Evolutionary conservation across 164 flowering plant species (phyloP).

Genomic region (Cinnamomum micranthum): DNA sequence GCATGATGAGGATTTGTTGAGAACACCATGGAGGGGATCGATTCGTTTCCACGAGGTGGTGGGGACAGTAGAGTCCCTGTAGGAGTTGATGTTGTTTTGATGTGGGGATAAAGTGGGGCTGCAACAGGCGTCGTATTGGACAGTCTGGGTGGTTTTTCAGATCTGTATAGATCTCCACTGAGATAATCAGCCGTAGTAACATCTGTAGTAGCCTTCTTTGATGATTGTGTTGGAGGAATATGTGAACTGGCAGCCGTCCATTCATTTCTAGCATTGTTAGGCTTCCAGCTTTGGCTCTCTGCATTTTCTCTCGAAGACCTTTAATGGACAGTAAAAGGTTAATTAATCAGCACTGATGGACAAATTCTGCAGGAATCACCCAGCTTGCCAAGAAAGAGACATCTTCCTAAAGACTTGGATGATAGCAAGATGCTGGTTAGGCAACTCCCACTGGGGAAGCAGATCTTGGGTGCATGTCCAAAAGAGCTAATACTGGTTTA

Average conservation of each 20-base stretch:
- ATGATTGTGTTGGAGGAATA: constrained; percentile 78
- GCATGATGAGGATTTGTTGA: constrained; percentile 36
- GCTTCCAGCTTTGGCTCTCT: constrained; percentile 28
- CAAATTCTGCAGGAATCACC: neutral
- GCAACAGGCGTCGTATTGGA: constrained; percentile 20
- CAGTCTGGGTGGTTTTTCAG: constrained; percentile 30
- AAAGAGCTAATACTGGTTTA: no score
- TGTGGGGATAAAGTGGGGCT: constrained; percentile 23
- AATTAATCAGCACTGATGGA: neutral
- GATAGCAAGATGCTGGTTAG: neutral
- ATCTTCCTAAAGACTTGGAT: neutral
- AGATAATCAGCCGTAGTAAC: constrained; percentile 61
- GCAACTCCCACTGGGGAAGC: no score
- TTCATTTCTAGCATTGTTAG: constrained; percentile 28
- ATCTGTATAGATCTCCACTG: constrained; percentile 67
- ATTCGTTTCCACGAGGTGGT: constrained; percentile 15
- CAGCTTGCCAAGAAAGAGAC: neutral
- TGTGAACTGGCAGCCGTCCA: constrained; percentile 38
- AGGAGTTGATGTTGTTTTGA: constrained; percentile 10
- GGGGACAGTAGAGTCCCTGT: neutral
- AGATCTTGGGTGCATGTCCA: no score
- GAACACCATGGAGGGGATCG: constrained; percentile 28
- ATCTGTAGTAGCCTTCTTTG: constrained; percentile 39
- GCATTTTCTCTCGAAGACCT: constrained; percentile 62
- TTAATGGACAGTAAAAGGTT: constrained; percentile 11